Base-by-base conservation (phyloP, 2,329 filamentous ascomycete species). In the Phialophora tarda region DNA sequence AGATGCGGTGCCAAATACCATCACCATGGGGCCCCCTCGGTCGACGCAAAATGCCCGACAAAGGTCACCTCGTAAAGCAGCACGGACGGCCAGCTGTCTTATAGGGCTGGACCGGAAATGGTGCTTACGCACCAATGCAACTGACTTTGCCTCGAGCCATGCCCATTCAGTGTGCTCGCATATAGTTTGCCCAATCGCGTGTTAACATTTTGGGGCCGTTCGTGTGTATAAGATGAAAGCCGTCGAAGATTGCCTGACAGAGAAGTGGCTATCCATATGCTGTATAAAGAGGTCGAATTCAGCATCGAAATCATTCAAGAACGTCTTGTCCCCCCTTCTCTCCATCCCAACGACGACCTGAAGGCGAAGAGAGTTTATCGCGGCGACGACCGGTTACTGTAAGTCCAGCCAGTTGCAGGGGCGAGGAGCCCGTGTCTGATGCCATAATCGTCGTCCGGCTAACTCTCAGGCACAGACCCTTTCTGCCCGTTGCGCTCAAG, bases 51-150 rank as follows among this genome's bases (percentile, higher is more conserved):
- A 50, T 59, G 41, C 17, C 57, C 41, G 41, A 23, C 57, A 17
- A 23, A 50, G 23, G 57, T 34, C 57, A 59, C 34, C 17, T 58
- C 38, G 41, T 57, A 63, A 63, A 63, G 61, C 61, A 58, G 54
- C 53, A 21, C 23, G 10, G 41, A 50, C 11, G 24, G 21, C 32
- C 26, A 17, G 28, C 38, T 24, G 58, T 41, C 24, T 54, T 48
- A 64, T 64, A 64, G 56, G 56, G 62, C 62, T 64, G 62, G 32
- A 64, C 12, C 12, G 7, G 30, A 28, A 23, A 55, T 64, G 48
- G 48, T 64, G 62, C 62, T 64, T 44, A 64, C 59, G 24, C 53
- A 26, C 48, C 32, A 38, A 38, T 62, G 48, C 32, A 54, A 30
- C 41, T 60, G 58, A 60, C 58, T 51, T 44, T 30, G 32, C 24